Evolutionary conservation across 225 moss, liverwort and hornwort species (phyloP), one percentile per base, ranked within the genome.

Genomic region (Pseudisothecium myosuroides): DNA sequence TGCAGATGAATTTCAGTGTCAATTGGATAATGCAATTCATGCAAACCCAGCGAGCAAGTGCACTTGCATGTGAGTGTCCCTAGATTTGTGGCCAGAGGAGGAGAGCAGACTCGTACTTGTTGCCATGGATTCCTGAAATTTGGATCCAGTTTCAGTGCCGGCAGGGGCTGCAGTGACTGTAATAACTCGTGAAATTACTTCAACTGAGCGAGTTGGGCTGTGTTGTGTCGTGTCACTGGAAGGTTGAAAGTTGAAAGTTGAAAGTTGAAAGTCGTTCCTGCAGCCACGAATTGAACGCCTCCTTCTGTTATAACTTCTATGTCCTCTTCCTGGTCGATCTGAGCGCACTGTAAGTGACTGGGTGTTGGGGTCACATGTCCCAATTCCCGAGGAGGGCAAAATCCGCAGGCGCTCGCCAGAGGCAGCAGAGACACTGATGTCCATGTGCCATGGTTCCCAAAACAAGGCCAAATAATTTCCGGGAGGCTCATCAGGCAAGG

Each of bases 381-480:
- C 89, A 4, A 29, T 24, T 86, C 88, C 88, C 88, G 4, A 92
- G 83, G 73, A 55, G 11, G 34, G 3, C 50, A 12, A n/a, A n/a
- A 39, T 36, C 84, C 2, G 81, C 69, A 82, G 69, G 58, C 17
- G 2, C 11, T 1, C 1, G 16, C 62, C 61, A 83, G 88, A 36
- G 1, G 4, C 66, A 58, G 84, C 85, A 79, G 64, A 39, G 69
- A 41, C 81, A 72, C 90, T 88, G 90, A 82, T 72, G 60, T 90
- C 92, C 92, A 92, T 92, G 92, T 92, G 92, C 87, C 29, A 69
- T 89, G 84, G 92, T 92, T 92, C 90, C 84, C 87, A 64, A 92
- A 89, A 45, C 87, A 84, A 90, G 84, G 87, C 90, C 86, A 81
- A 90, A 90, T 90, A 86, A 92, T 90, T 85, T 43, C 5, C 10